phyloP scores from a whole-genome alignment of 2,329 filamentous ascomycete species.

The Chrysoporthe cubensis region DNA sequence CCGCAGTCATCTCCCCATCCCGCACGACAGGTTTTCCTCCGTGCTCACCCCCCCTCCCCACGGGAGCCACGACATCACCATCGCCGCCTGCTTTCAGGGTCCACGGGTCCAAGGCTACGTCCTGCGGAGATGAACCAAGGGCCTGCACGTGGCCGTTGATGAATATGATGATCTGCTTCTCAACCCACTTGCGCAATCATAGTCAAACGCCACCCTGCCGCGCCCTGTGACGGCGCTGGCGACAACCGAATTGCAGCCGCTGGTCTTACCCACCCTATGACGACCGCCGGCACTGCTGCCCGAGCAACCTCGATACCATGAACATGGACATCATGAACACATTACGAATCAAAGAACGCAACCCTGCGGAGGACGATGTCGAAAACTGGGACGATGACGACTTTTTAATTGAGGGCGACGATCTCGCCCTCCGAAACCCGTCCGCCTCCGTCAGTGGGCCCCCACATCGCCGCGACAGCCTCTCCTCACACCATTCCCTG shows the following conservation, averaged over 20 bases:
- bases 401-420: constrained; percentile 70
- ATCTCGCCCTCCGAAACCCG: constrained; percentile 63
- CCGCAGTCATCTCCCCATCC: constrained; percentile 4
- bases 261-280: constrained; percentile 11
- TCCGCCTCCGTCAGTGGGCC: constrained; percentile 47
- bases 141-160: constrained; percentile 17
- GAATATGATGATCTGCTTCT: constrained; percentile 24
- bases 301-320: constrained; percentile 30
- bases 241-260: background rate
- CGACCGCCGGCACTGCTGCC: constrained; percentile 6
- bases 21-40: background rate
- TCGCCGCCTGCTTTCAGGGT: constrained; percentile 13
- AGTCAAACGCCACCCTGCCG: constrained; percentile 16
- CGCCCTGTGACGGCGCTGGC: constrained; percentile 21
- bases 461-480: constrained; percentile 70
- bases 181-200: constrained; percentile 16
- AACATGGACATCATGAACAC: constrained; percentile 52
- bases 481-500: constrained; percentile 80
- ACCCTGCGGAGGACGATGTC: constrained; percentile 62
- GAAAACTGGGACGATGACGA: constrained; percentile 83
- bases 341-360: constrained; percentile 56
- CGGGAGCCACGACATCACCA: constrained; percentile 6
- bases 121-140: constrained; percentile 23
- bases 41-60: background rate
- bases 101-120: background rate